Conservation (phyloP, 1,284 basidiomycete genomes). For the Entoloma clypeatum region DNA sequence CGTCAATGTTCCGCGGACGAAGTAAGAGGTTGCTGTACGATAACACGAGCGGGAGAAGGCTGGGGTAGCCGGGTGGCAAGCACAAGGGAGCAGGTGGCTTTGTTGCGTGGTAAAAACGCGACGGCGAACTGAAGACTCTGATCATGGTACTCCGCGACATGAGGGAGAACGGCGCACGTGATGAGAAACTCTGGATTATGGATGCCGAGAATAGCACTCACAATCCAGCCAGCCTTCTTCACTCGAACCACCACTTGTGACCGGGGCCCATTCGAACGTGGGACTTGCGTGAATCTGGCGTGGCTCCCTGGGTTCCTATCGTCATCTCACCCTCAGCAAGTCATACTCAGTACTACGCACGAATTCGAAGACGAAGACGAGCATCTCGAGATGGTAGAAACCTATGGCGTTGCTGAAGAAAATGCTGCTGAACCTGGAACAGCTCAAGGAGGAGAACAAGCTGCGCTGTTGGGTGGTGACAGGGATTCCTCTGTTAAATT, state of each 20-base stretch:
- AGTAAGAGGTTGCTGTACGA: conserved; percentile 29
- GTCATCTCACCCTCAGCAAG: conserved; percentile 9
- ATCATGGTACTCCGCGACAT: no score
- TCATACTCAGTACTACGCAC: conserved; percentile 11
- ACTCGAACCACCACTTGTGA: neutral
- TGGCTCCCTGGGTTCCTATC: conserved; percentile 18
- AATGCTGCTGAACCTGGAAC: conserved; percentile 25
- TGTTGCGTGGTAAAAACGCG: neutral
- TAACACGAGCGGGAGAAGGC: conserved; percentile 26
- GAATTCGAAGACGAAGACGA: conserved; percentile 33
- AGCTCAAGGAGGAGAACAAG: conserved; percentile 38
- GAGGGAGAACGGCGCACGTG: neutral
- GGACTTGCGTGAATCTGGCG: conserved; percentile 25
- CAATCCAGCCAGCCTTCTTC: neutral
- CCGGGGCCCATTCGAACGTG: conserved; percentile 1
- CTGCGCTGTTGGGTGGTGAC: conserved; percentile 50
- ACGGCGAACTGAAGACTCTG: no score
- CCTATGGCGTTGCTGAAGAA: conserved; percentile 52
- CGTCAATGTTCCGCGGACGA: conserved; percentile 12
- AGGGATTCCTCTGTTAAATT: conserved; percentile 30
- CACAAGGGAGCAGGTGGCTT: neutral
- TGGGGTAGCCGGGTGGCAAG: conserved; percentile 22
- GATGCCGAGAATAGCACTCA: no score
- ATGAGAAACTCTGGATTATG: neutral
- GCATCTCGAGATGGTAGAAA: conserved; percentile 57